These are phyloP conservation scores for Aspergillus uvarum DNA, from an alignment of 2,329 filamentous ascomycete species.

Conservation along the genomic window DNA sequence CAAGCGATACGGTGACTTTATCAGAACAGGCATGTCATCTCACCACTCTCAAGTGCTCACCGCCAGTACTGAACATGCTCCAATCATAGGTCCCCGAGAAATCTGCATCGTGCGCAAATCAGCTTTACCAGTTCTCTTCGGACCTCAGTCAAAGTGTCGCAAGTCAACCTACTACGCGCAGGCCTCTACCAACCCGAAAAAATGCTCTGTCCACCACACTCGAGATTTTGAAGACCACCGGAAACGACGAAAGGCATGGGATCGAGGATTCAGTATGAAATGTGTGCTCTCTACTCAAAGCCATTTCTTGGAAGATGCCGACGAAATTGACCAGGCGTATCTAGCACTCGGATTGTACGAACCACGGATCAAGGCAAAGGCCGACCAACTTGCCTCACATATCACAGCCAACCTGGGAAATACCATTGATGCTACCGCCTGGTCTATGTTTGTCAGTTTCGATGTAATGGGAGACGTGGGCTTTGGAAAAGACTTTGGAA, in stretches of 20 bases:
- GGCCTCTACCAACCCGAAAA: constrained; percentile 5
- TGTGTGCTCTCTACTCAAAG: constrained; percentile 14
- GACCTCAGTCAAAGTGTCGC: constrained; percentile 1
- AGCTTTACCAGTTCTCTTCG: not conserved
- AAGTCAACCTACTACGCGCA: constrained; percentile 25
- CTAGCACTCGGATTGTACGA: too few relatives aligned
- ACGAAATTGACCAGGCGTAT: too few relatives aligned
- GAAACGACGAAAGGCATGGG: constrained; percentile 27
- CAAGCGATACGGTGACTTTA: constrained; percentile 28
- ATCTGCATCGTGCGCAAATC: constrained; percentile 7
- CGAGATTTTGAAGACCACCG: constrained; percentile 23
- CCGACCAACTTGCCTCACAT: too few relatives aligned
- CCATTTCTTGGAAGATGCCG: not conserved
- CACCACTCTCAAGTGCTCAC: not conserved
- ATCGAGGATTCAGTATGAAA: constrained; percentile 31
- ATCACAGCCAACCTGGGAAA: too few relatives aligned
- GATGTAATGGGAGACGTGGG: too few relatives aligned
- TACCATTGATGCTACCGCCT: too few relatives aligned
- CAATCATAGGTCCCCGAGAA: constrained; percentile 8
- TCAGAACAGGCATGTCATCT: constrained; percentile 23
- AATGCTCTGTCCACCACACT: constrained; percentile 20
- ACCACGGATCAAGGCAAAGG: too few relatives aligned
- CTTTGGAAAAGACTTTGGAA: too few relatives aligned
- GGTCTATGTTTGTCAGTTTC: too few relatives aligned
- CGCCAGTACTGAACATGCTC: too few relatives aligned